phyloP scores from a whole-genome alignment of 164 flowering plant species.

The Platanus orientalis region DNA sequence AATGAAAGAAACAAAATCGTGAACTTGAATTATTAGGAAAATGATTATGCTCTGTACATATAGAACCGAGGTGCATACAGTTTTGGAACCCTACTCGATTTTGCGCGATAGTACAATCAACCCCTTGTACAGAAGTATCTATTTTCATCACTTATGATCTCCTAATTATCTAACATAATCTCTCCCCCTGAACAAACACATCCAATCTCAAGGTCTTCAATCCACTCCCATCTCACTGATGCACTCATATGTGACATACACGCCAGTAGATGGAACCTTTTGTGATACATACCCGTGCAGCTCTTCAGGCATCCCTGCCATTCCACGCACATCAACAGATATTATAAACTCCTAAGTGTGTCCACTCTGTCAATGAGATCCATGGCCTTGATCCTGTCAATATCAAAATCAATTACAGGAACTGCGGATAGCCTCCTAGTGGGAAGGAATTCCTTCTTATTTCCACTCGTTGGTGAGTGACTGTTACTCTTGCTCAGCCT shows the following conservation, averaged over 20 bases:
- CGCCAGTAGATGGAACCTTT: background rate
- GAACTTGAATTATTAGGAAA: background rate
- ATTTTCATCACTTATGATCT: background rate
- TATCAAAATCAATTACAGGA: slow-evolving; percentile 73
- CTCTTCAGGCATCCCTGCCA: background rate
- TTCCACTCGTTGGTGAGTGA: slow-evolving; percentile 63
- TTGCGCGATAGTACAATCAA: slow-evolving; percentile 1
- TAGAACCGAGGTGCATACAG: background rate
- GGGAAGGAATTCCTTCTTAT: slow-evolving; percentile 42
- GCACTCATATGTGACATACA: background rate
- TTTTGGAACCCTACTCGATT: background rate
- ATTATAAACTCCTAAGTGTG: slow-evolving; percentile 32
- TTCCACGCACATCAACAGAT: background rate
- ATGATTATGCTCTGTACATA: slow-evolving; percentile 12
- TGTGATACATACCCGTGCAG: background rate
- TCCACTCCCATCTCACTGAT: background rate
- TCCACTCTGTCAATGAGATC: slow-evolving; percentile 94
- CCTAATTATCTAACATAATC: slow-evolving; percentile 8
- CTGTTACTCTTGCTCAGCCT: slow-evolving; percentile 78
- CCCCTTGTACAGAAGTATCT: slow-evolving; percentile 12
- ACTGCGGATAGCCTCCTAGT: slow-evolving; percentile 44
- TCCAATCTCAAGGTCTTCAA: background rate
- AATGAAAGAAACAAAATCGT: background rate
- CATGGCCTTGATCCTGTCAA: slow-evolving; percentile 76
- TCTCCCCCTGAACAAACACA: background rate